These are phyloP conservation scores for Aspergillus aculeatinus DNA, from an alignment of 2,329 filamentous ascomycete genomes.

Conservation along the genomic window DNA sequence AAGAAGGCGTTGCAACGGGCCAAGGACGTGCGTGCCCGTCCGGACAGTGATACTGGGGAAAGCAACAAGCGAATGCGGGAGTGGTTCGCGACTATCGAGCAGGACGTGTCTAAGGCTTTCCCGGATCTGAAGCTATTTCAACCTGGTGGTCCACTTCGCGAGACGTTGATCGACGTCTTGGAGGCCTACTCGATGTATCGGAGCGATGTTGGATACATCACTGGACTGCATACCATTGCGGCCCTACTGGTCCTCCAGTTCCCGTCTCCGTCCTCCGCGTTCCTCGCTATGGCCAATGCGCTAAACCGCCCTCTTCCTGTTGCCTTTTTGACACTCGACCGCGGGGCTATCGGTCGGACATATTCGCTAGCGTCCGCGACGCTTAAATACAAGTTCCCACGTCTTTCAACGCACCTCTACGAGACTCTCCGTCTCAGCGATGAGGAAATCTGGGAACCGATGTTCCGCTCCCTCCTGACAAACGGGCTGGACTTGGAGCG, in stretches of 20 bases:
- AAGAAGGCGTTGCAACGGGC: constrained; percentile 58
- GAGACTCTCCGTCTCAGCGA: constrained; percentile 42
- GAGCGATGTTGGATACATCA: constrained; percentile 60
- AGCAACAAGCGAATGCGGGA: constrained; percentile 47
- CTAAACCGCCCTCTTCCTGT: constrained; percentile 62
- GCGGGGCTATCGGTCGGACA: constrained; percentile 54
- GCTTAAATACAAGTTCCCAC: constrained; percentile 58
- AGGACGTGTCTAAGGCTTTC: constrained; percentile 56
- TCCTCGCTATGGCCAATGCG: constrained; percentile 60
- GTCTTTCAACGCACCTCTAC: constrained; percentile 53
- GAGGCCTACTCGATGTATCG: constrained; percentile 65
- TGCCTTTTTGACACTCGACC: constrained; percentile 60
- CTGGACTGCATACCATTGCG: constrained; percentile 60
- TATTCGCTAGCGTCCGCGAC: constrained; percentile 57
- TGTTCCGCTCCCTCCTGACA: constrained; percentile 55
- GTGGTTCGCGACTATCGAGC: constrained; percentile 55
- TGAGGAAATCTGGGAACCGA: constrained; percentile 52
- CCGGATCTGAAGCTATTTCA: constrained; percentile 61
- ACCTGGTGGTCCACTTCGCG: constrained; percentile 53
- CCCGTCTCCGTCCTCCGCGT: constrained; percentile 52
- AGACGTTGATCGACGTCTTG: constrained; percentile 58
- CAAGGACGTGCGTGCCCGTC: constrained; percentile 47
- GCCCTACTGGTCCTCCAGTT: constrained; percentile 60
- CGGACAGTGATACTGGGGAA: constrained; percentile 44
- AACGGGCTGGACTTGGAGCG: constrained; percentile 54